A percentile compares a stretch with the other conserved stretches of the same genome.
These are phyloP conservation scores for Apiospora phragmitis DNA, from an alignment of 2,329 filamentous ascomycete genomes.

Conservation along the genomic window DNA sequence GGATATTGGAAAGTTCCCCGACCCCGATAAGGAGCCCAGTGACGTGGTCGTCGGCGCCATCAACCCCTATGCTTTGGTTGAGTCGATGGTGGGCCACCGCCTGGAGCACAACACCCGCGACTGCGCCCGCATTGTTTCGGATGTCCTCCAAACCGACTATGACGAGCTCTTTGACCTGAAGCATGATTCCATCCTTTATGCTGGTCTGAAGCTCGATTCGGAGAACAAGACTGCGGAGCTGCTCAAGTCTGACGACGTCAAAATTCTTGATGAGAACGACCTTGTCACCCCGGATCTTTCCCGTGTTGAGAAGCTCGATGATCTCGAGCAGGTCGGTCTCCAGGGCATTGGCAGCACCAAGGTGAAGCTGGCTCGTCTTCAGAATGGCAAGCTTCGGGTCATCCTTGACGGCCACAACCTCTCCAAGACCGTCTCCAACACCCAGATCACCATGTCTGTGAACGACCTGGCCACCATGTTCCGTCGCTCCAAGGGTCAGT, in stretches of 20 bases:
- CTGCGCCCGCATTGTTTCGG: conserved; percentile 37
- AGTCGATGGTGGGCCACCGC: conserved; percentile 43
- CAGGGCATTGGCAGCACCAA: conserved; percentile 36
- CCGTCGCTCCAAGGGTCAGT: conserved; percentile 28
- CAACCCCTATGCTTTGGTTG: conserved; percentile 46
- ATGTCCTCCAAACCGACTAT: conserved; percentile 47
- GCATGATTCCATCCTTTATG: conserved; percentile 42
- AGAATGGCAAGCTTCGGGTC: conserved; percentile 46
- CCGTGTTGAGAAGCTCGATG: conserved; percentile 34
- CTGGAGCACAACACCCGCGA: conserved; percentile 38
- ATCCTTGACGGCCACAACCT: conserved; percentile 37
- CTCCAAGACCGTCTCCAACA: conserved; percentile 39
- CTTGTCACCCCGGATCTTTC: conserved; percentile 45
- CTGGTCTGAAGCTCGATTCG: conserved; percentile 42
- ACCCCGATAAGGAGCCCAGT: conserved; percentile 39
- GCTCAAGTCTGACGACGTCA: conserved; percentile 39
- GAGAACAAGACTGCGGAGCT: conserved; percentile 38
- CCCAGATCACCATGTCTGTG: conserved; percentile 39
- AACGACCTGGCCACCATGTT: conserved; percentile 42
- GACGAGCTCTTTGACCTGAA: conserved; percentile 49
- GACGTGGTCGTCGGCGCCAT: conserved; percentile 39
- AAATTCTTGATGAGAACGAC: conserved; percentile 42
- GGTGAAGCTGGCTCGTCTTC: conserved; percentile 42
- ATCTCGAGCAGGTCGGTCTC: conserved; percentile 42
- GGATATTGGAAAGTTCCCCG: conserved; percentile 24